Evolutionary conservation across 805 yeast genomes (phyloP), one percentile per base, ranked within the genome.

Genomic region (Candida sakaeoensis): DNA sequence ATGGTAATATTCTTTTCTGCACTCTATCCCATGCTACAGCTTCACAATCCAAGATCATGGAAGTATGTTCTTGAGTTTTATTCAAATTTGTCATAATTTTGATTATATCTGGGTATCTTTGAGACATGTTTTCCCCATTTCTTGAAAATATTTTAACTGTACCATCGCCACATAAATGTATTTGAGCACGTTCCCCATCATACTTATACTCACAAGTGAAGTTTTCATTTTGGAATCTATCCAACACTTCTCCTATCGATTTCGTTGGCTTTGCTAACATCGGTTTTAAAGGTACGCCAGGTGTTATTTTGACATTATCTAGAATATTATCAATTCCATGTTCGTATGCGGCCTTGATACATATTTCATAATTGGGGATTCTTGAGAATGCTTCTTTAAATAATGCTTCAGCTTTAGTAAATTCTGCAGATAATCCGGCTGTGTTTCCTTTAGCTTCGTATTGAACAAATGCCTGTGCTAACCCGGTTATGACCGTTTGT

Each of bases 261-360:
- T 93, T 91, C 0, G 98, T 91, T 2, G 99, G 99, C 57, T 91
- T 93, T 5, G 99, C 99, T 53, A 93, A 76, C 99, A 93, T 93
- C 1, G 99, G 99, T 57, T 90, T 91, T 51, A 93, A 70, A 0
- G 99, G 99, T 4, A 93, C 80, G 1, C 98, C 98, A 0, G 99
- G 96, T 8, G 82, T 80, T 45, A 93, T 65, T 28, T 79, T 79
- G 51, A 95, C 81, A 48, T 81, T 76, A 8, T 82, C 80, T 35
- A 75, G 65, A 30, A 93, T 56, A 26, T 83, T 69, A 49, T 70
- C 61, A 2, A 91, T 72, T 0, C 98, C 98, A 50, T 78, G 55
- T 31, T 79, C 66, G 43, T 84, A 57, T 1, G 88, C 81, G 2
- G 79, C 74, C 8, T 72, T 70, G 37, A 93, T 83, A 12, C 93